Base-by-base conservation (phyloP, 768 basidiomycete genomes). In the Pholiota microspora region DNA sequence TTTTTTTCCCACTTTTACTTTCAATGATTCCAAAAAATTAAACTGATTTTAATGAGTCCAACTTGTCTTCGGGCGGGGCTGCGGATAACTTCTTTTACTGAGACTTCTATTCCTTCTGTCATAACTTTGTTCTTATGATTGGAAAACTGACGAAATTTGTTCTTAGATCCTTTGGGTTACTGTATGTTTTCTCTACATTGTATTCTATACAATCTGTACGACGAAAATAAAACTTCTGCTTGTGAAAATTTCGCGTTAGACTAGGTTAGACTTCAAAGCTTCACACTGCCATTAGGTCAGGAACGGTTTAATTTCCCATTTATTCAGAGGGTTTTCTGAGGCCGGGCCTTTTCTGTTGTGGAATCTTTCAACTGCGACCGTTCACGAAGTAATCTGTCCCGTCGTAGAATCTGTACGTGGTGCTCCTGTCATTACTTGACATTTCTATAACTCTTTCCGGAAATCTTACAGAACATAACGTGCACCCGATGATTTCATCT, bases 41-140 rank as follows among this genome's bases (percentile, higher is more conserved):
- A 64, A 72, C 75, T 75, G 75, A 77, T 78, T 76, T 76, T 77
- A 78, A 78, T 77, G 77, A 78, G 74, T 73, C 71, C 66, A 71
- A 78, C 64, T 61, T 62, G 67, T 68, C 62, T 54, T 64, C 46
- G 40, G 69, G 62, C 62, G 70, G 60, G 66, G 51, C 53, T 71
- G 74, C 65, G 69, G 73, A 74, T 60, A 56, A 44, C 57, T 62
- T 68, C 69, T 64, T 67, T n/a, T 59, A 46, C 70, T 77, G 73
- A 75, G 72, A 67, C 69, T 57, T 59, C 46, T 38, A 21, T 56
- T 59, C 46, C 38, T 49, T 52, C 49, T 42, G 49, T 58, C 49
- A 27, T 49, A 21, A 7, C 58, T 25, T 31, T 45, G 31, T 56
- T 38, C 36, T 27, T 25, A 45, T 50, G 15, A 51, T 51, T n/a